phyloP scores from a whole-genome alignment of 345 rosid species.

The Punica granatum region DNA sequence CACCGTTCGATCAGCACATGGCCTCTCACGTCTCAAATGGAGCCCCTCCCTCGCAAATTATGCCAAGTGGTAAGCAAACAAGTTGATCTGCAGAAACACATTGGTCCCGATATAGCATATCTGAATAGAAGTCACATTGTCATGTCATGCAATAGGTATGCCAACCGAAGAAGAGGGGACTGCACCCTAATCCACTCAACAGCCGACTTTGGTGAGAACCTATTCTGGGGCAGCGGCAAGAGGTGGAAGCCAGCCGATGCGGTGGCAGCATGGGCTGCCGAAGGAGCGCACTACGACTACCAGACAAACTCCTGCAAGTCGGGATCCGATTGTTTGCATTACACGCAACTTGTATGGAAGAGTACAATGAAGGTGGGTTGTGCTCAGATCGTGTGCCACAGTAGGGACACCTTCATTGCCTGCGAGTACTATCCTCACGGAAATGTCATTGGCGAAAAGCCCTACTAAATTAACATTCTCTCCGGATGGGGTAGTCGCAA shows the following conservation, averaged over 20 bases:
- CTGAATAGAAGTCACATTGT: too few species aligned
- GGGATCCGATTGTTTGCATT: conserved; percentile 6
- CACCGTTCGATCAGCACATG: background rate
- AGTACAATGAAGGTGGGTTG: conserved; percentile 10
- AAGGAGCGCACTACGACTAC: conserved; percentile 6
- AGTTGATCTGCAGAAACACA: background rate
- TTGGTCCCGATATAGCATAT: too few species aligned
- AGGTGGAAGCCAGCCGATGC: conserved; percentile 12
- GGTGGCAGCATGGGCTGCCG: conserved; percentile 12
- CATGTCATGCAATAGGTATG: conserved; percentile 9
- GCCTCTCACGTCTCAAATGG: conserved; percentile 7
- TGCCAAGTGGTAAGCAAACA: conserved; percentile 12
- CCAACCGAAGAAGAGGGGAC: conserved; percentile 10
- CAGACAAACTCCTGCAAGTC: background rate
- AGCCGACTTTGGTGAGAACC: conserved; percentile 10
- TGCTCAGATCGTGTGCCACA: conserved; percentile 9
- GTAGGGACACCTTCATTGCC: conserved; percentile 1
- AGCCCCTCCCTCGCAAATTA: conserved; percentile 9
- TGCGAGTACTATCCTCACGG: conserved; percentile 16
- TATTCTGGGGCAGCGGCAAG: conserved; percentile 14
- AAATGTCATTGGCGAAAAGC: conserved; percentile 8
- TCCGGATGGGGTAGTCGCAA: too few species aligned
- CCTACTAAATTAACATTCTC: too few species aligned
- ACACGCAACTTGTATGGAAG: conserved; percentile 15
- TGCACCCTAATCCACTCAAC: conserved; percentile 10